A percentile compares a stretch with the other conserved stretches of the same genome.
Evolutionary conservation across 768 basidiomycete species (phyloP).

Genomic region (Tylopilus sp.): DNA sequence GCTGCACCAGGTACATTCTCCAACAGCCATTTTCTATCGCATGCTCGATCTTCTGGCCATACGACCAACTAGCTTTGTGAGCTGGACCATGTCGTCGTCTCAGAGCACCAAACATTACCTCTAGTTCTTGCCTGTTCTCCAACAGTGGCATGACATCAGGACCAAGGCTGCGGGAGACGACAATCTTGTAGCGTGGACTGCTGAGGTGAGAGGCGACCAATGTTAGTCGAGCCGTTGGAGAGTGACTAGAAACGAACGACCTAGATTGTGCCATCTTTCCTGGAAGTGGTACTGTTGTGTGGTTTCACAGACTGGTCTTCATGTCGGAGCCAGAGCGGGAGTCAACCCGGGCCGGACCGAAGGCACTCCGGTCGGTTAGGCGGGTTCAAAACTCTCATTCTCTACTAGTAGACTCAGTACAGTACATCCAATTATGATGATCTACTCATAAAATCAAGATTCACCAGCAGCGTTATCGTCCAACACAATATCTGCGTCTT

Average conservation of each 20-base stretch:
- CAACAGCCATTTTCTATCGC: conserved; percentile 68
- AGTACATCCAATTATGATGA: too few species aligned
- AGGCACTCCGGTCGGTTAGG: background rate
- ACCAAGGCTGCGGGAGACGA: conserved; percentile 60
- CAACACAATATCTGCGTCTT: too few species aligned
- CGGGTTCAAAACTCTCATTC: background rate
- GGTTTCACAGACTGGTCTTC: too few species aligned
- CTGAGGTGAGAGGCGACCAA: conserved; percentile 23
- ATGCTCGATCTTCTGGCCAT: conserved; percentile 53
- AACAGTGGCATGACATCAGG: conserved; percentile 61
- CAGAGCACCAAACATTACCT: conserved; percentile 37
- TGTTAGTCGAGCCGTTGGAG: conserved; percentile 22
- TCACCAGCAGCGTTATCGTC: too few species aligned
- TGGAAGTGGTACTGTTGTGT: background rate
- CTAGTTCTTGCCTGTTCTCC: conserved; percentile 45
- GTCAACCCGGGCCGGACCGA: conserved; percentile 2
- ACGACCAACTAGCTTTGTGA: conserved; percentile 37
- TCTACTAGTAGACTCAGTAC: too few species aligned
- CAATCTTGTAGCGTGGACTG: conserved; percentile 38
- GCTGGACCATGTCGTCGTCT: background rate
- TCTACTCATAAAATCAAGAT: too few species aligned
- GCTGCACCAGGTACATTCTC: conserved; percentile 63
- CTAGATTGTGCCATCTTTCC: conserved; percentile 26
- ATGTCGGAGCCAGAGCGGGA: too few species aligned
- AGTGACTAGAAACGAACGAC: conserved; percentile 18